phyloP scores from a whole-genome alignment of 306 rosid species.

The Rosa persica region DNA sequence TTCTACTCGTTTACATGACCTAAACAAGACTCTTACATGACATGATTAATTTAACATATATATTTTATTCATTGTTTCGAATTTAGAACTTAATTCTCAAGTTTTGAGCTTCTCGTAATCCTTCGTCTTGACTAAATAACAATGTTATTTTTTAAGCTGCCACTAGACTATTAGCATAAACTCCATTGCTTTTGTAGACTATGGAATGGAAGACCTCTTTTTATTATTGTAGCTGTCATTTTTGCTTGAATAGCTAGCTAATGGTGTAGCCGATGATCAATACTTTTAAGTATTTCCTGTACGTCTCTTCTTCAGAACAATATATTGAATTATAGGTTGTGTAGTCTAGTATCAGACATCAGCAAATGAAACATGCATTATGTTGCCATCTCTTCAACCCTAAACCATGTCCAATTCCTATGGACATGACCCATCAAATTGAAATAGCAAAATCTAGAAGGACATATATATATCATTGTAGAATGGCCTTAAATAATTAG shows the following conservation, averaged over 20 bases:
- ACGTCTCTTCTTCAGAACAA: not conserved
- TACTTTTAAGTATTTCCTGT: not conserved
- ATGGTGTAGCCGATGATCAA: not conserved
- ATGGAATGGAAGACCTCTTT: too few species aligned
- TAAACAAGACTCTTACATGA: too few species aligned
- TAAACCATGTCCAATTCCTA: not conserved
- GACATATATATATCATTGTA: not conserved
- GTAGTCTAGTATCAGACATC: not conserved
- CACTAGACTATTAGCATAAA: not conserved
- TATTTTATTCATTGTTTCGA: too few species aligned
- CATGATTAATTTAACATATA: too few species aligned
- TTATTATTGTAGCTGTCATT: not conserved
- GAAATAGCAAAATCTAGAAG: not conserved
- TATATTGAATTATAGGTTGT: too few species aligned
- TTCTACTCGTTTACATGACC: too few species aligned
- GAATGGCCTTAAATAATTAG: not conserved
- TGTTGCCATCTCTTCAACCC: not conserved
- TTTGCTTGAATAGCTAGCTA: not conserved
- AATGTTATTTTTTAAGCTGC: not conserved
- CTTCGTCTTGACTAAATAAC: too few species aligned
- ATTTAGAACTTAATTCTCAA: too few species aligned
- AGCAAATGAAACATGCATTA: not conserved
- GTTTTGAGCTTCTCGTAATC: too few species aligned
- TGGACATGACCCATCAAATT: not conserved
- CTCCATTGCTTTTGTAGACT: not conserved